Base-by-base conservation (phyloP, 169 alveolate genomes). In the Plasmodium gallinaceum region DNA sequence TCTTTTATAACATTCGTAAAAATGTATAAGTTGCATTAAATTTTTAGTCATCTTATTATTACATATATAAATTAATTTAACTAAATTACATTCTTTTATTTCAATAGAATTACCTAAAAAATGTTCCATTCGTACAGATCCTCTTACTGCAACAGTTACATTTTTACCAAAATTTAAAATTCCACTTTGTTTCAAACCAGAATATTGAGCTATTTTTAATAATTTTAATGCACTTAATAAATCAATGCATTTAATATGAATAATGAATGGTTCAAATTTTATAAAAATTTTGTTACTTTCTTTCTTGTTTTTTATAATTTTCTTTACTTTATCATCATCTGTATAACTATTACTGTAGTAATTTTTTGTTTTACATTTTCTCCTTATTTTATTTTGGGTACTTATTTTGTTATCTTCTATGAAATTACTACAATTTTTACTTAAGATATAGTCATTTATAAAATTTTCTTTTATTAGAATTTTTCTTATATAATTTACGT, bases 161-260 rank as follows among this genome's bases (percentile, higher is more conserved):
- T 88, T 32, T 51, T 88, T 91, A 24, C 74, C 54, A 61, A 76
- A 88, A 8, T 94, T 76, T 9, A 90, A 51, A 1, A 94, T 73
- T 0, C 96, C 96, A 20, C 95, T 92, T 70, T 94, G 95, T 73
- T 94, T 94, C 48, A 94, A 80, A 0, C 96, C 96, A 26, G 91
- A 64, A 42, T 37, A n/a, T 66, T 89, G 89, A 12, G 92, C 90
- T 24, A 94, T 16, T 18, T 92, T 80, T 37, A 94, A 71, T n/a
- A 94, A 75, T 26, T 62, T 72, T 20, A 83, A 39, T 7, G 95
- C 95, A 68, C 86, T 92, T 20, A 45, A 74, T 39, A 94, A 26
- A 58, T 72, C 51, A 3, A 37, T 68, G 62, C 94, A 94, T 54
- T 94, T 94, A 0, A 94, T 92, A 74, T 94, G 96, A 16, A 94